A percentile compares a stretch with the other conserved stretches of the same genome.
phyloP scores from a whole-genome alignment of 192 early-diverging fungal species.

The Coemansia sp. region DNA sequence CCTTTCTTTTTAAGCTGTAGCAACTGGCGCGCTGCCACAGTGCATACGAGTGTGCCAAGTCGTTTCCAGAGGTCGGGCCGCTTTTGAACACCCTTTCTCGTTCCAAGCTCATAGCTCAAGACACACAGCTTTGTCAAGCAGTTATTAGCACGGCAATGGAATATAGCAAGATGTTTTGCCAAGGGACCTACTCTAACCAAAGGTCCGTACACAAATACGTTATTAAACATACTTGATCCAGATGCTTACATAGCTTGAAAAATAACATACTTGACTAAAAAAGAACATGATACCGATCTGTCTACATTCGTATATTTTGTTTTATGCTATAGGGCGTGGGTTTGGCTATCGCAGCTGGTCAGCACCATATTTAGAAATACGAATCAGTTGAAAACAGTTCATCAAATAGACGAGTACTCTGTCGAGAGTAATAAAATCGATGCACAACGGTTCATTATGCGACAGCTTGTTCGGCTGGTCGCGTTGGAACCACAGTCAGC shows the following conservation, averaged over 20 bases:
- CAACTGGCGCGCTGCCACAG: constrained; percentile 34
- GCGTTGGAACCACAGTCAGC: background rate
- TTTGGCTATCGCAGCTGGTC: constrained; percentile 39
- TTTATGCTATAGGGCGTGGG: constrained; percentile 16
- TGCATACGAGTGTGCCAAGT: constrained; percentile 47
- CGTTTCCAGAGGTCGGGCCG: constrained; percentile 38
- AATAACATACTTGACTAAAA: background rate
- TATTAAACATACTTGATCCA: no score
- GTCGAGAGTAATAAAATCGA: constrained; percentile 8
- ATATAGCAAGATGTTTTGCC: constrained; percentile 41
- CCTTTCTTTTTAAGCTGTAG: constrained; percentile 3
- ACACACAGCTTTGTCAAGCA: constrained; percentile 19
- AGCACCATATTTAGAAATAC: constrained; percentile 15
- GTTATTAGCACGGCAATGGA: constrained; percentile 36
- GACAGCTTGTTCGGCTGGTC: constrained; percentile 16
- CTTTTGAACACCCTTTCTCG: constrained; percentile 33
- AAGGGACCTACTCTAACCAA: constrained; percentile 41
- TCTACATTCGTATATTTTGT: background rate
- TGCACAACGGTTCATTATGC: constrained; percentile 16
- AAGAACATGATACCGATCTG: background rate
- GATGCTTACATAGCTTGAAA: no score
- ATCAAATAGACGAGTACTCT: background rate
- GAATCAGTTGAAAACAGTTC: background rate
- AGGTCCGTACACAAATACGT: constrained; percentile 10
- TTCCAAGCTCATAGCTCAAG: constrained; percentile 16